Evolutionary conservation across 1,284 basidiomycete genomes (phyloP), one percentile per base, ranked within the genome.

Genomic region (Phylloporus sp.): DNA sequence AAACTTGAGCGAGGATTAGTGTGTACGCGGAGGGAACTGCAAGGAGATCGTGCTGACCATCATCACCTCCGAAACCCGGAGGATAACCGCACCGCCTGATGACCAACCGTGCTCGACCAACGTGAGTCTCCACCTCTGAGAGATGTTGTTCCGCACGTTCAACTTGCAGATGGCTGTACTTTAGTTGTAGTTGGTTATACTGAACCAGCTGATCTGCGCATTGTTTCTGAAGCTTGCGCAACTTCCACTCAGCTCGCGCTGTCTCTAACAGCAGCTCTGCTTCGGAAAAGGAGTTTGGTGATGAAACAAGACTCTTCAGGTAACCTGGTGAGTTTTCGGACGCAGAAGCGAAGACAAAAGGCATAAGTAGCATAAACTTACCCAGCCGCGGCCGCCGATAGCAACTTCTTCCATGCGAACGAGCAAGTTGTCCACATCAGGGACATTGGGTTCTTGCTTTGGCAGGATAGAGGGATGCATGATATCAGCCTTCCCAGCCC

Each of bases 81-180:
- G 47, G 6, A 63, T n/a, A n/a, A n/a, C 65, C 61, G 45, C n/a
- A 59, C 56, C 29, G 35, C 58, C 52, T 25, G 25, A 64, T 64
- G n/a, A 56, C 49, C 20, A 64, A 23, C 29, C 23, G 17, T 23
- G 15, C 32, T 8, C 4, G 49, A 43, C 62, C 27, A 20, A 66
- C 65, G 52, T 66, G 41, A 37, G 11, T 32, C 59, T 66, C 64
- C 12, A 32, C 65, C 10, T 55, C 32, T n/a, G 53, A 64, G 20
- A 67, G 57, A 45, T 60, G 7, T 56, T 37, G 57, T 27, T 67
- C 58, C 27, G 47, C 66, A 19, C 11, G 25, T 56, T 60, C 4
- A 20, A 64, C 62, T 39, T 67, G 66, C 56, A 67, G 8, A n/a
- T n/a, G 29, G 39, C 56, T 64, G 25, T 45, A 64, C 39, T 67